phyloP scores from a whole-genome alignment of 768 basidiomycete species.

The Boletus huronensis region DNA sequence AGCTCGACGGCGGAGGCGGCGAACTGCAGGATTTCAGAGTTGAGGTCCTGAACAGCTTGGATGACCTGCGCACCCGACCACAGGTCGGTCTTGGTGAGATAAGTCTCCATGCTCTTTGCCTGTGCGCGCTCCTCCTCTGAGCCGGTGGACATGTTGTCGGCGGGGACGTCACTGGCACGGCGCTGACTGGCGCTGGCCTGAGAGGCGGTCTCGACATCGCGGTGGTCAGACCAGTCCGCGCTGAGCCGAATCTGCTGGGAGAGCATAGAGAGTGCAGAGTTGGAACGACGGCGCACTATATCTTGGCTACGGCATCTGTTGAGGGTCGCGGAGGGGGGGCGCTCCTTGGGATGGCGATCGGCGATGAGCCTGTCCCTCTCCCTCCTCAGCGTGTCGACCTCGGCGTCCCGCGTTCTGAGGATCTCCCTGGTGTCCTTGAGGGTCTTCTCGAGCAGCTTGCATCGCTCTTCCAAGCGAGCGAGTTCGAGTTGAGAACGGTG shows the following conservation, averaged over 20 bases:
- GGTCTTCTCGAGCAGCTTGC: slow-evolving; percentile 57
- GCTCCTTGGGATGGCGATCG: slow-evolving; percentile 22
- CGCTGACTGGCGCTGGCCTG: slow-evolving; percentile 15
- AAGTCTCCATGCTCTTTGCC: slow-evolving; percentile 56
- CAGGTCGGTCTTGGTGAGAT: slow-evolving; percentile 67
- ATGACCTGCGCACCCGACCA: slow-evolving; percentile 79
- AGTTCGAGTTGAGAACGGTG: slow-evolving; percentile 52
- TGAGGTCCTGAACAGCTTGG: slow-evolving; percentile 75
- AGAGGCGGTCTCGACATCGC: slow-evolving; percentile 14
- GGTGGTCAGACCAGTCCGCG: slow-evolving; percentile 32
- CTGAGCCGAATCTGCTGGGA: slow-evolving; percentile 32
- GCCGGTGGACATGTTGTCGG: slow-evolving; percentile 30
- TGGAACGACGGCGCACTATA: slow-evolving; percentile 25
- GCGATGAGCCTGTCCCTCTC: slow-evolving; percentile 33
- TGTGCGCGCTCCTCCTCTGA: slow-evolving; percentile 57
- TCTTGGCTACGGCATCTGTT: slow-evolving; percentile 30
- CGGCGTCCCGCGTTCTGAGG: slow-evolving; percentile 53
- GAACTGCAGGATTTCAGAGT: slow-evolving; percentile 78
- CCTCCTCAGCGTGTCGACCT: slow-evolving; percentile 52
- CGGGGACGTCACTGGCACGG: slow-evolving; percentile 8
- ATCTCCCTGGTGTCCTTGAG: slow-evolving; percentile 63
- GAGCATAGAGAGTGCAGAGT: slow-evolving; percentile 29
- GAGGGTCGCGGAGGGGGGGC: slow-evolving; percentile 21
- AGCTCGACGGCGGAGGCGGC: slow-evolving; percentile 72
- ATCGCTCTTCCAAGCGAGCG: slow-evolving; percentile 57